These are phyloP conservation scores for Suhomyces wounanorum DNA, from an alignment of 1,139 yeast species.

Conservation along the genomic window DNA sequence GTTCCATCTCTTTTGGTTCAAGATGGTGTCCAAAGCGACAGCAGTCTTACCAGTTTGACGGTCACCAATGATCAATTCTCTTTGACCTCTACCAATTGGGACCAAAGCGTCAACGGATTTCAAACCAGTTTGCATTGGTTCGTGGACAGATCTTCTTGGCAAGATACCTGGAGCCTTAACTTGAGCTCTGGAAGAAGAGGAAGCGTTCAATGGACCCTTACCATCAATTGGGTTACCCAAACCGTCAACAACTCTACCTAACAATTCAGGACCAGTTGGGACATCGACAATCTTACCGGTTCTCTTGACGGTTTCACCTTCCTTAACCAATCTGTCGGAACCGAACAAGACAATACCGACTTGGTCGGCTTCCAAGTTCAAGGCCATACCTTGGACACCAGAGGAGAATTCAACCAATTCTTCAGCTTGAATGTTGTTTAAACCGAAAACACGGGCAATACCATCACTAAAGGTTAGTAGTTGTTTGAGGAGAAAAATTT, in stretches of 20 bases:
- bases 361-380: constrained; percentile 99
- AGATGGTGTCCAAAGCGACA: constrained; percentile 96
- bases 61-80: constrained; percentile 99
- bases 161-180: constrained; percentile 99
- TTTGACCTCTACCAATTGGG: constrained; percentile 99
- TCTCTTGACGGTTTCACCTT: constrained; percentile 99
- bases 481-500: constrained; percentile 1
- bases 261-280: constrained; percentile 96
- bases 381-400: constrained; percentile 99
- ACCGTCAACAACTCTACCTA: constrained; percentile 99
- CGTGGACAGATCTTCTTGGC: constrained; percentile 98
- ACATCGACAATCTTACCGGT: constrained; percentile 99
- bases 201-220: constrained; percentile 95
- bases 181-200: constrained; percentile 91
- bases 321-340: constrained; percentile 97
- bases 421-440: constrained; percentile 99
- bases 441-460: constrained; percentile 99
- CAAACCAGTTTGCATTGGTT: constrained; percentile 99
- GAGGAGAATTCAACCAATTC: constrained; percentile 99
- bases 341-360: constrained; percentile 99
- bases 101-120: constrained; percentile 99
- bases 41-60: constrained; percentile 99
- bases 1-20: constrained; percentile 99
- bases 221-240: constrained; percentile 99
- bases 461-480: constrained; percentile 72